Evolutionary conservation across 1,139 yeast genomes (phyloP).

Genomic region (Candida frijolesensis): DNA sequence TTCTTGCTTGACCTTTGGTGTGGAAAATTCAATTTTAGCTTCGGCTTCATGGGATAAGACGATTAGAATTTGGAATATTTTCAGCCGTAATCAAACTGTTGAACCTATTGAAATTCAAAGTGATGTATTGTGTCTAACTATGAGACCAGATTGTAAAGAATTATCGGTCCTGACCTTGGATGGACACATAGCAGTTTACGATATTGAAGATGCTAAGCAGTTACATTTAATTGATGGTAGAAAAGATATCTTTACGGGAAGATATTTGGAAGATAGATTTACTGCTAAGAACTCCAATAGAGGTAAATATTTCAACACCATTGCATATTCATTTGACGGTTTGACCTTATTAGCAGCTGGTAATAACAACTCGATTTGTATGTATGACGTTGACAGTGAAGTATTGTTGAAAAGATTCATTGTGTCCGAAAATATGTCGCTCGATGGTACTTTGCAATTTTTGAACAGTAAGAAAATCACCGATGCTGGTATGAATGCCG

Average conservation of each 20-base stretch:
- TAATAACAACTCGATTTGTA: slow-evolving; percentile 84
- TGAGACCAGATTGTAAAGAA: slow-evolving; percentile 92
- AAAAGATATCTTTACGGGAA: slow-evolving; percentile 84
- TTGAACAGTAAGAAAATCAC: slow-evolving; percentile 83
- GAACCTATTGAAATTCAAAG: slow-evolving; percentile 87
- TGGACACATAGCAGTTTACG: slow-evolving; percentile 85
- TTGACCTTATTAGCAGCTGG: slow-evolving; percentile 88
- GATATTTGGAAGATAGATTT: slow-evolving; percentile 81
- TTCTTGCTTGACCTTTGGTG: slow-evolving; percentile 83
- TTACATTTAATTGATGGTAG: slow-evolving; percentile 83
- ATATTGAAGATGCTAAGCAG: slow-evolving; percentile 80
- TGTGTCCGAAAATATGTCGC: slow-evolving; percentile 84
- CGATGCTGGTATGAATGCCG: slow-evolving; percentile 80
- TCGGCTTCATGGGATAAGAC: slow-evolving; percentile 98
- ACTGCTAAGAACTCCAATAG: slow-evolving; percentile 79
- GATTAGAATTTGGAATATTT: slow-evolving; percentile 88
- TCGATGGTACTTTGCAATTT: slow-evolving; percentile 83
- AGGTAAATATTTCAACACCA: slow-evolving; percentile 79
- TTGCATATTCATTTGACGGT: slow-evolving; percentile 90
- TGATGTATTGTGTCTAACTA: slow-evolving; percentile 81
- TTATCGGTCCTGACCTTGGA: slow-evolving; percentile 87
- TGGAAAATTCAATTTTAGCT: slow-evolving; percentile 76
- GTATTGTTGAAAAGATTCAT: slow-evolving; percentile 80
- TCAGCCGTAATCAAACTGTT: slow-evolving; percentile 79
- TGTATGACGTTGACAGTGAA: slow-evolving; percentile 86